Evolutionary conservation across 2,329 filamentous ascomycete genomes (phyloP).

Genomic region (Cladosporium oxysporum): DNA sequence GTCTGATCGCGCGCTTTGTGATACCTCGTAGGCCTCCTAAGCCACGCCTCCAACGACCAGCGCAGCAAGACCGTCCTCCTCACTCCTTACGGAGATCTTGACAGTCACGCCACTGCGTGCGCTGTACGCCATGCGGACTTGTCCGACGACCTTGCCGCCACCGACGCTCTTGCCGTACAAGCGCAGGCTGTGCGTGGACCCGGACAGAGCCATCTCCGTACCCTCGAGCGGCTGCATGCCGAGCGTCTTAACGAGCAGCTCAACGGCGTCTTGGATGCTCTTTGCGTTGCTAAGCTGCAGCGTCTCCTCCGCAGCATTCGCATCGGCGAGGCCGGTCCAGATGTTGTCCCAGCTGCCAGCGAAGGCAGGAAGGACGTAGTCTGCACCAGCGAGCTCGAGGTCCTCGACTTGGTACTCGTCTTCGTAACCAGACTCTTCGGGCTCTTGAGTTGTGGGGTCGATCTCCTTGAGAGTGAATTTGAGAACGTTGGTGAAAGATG

Average conservation of each 20-base stretch:
- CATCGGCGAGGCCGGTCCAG: conserved; percentile 78
- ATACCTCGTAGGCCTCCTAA: conserved; percentile 46
- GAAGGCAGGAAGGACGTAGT: conserved; percentile 92
- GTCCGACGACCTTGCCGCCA: conserved; percentile 84
- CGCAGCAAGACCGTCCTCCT: conserved; percentile 87
- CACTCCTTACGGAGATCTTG: conserved; percentile 88
- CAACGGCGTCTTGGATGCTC: conserved; percentile 94
- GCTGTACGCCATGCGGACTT: conserved; percentile 90
- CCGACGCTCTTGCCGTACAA: conserved; percentile 92
- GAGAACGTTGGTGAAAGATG: conserved; percentile 85
- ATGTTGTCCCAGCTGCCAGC: conserved; percentile 93
- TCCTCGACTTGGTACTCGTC: conserved; percentile 98
- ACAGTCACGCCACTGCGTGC: conserved; percentile 92
- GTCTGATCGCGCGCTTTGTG: background rate
- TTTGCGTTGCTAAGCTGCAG: conserved; percentile 84
- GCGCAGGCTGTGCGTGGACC: conserved; percentile 91
- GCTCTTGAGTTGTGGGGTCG: conserved; percentile 88
- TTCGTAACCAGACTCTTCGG: conserved; percentile 89
- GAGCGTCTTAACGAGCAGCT: conserved; percentile 81
- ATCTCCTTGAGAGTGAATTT: conserved; percentile 99
- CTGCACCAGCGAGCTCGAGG: conserved; percentile 84
- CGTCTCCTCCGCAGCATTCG: conserved; percentile 87
- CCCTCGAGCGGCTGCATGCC: conserved; percentile 93
- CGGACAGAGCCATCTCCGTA: conserved; percentile 84
- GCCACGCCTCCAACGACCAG: conserved; percentile 83